Evolutionary conservation across 306 rosid species (phyloP), one percentile per base, ranked within the genome.

Genomic region (Cucumis melo): DNA sequence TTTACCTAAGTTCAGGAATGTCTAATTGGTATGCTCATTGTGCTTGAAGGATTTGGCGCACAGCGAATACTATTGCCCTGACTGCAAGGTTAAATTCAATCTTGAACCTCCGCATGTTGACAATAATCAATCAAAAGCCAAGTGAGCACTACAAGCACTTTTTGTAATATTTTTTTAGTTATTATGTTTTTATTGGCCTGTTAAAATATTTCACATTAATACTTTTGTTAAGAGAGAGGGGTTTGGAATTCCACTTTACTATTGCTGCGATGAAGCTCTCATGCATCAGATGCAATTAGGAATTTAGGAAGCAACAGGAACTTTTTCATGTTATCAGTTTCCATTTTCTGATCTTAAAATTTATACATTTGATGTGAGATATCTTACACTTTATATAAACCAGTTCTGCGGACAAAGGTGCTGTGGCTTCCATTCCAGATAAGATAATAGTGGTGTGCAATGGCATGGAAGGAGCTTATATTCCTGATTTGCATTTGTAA

Each of bases 391-490:
- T 50, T 2, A n/a, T 65, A 36, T 36, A 81, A 81, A 77, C 84
- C 94, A 90, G 96, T 79, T 85, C 86, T 79, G 56, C 16, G 32
- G 87, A 79, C 81, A 82, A 72, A 21, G 24, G 73, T 79, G 83
- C 55, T 66, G 86, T 62, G 67, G 59, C 88, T 72, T 72, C 77
- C 55, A 62, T 74, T 55, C 91, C 91, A 11, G 98, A 91, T 79
- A 77, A 77, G 76, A 41, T 92, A 74, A 41, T 57, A 72, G 99
- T 94, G 87, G 89, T 94, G 86, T 94, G 99, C 91, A 92, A 90
- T 85, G 96, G 93, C 85, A 87, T 94, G 93, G 99, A 90, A 67
- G 99, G 96, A 83, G 77, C 79, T 63, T 92, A 94, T 81, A 83
- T 90, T 78, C 93, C 90, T 54, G 84, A 87, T 71, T 88, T 90